Conservation (phyloP, 306 rosid genomes). For the Castanea sativa region DNA sequence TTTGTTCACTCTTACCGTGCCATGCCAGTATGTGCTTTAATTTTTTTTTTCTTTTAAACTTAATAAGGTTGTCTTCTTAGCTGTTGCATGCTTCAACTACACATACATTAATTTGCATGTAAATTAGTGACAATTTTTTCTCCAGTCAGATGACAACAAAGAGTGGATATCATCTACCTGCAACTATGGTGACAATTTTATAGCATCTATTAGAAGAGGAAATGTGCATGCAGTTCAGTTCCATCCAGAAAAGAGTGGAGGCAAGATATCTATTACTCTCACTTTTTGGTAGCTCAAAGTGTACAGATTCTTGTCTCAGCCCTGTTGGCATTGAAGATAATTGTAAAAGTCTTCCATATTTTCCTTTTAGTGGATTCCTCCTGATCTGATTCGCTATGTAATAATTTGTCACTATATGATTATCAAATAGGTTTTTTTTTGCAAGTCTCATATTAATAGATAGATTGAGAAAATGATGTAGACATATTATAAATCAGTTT, state of each 20-base stretch:
- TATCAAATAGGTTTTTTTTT: not conserved
- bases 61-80: conserved; percentile 8
- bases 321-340: not conserved
- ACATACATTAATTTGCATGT: conserved; percentile 13
- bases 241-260: conserved; percentile 99
- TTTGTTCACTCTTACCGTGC: conserved; percentile 96
- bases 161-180: conserved; percentile 94
- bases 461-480: not conserved
- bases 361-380: not conserved
- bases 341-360: not conserved
- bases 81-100: not conserved
- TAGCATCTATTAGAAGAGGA: conserved; percentile 87
- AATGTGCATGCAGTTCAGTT: conserved; percentile 96
- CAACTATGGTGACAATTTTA: conserved; percentile 81
- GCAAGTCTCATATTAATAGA: not conserved
- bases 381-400: not conserved
- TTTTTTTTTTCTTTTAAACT: not conserved
- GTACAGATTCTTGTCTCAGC: not conserved
- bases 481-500: not conserved
- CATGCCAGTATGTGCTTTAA: conserved; percentile 56
- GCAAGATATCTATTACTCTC: conserved; percentile 46
- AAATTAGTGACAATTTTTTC: conserved; percentile 13
- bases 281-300: not conserved
- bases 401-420: not conserved
- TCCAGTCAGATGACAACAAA: conserved; percentile 79